These are phyloP conservation scores for Linnemannia exigua DNA, from an alignment of 192 early-diverging fungal species.

Conservation along the genomic window DNA sequence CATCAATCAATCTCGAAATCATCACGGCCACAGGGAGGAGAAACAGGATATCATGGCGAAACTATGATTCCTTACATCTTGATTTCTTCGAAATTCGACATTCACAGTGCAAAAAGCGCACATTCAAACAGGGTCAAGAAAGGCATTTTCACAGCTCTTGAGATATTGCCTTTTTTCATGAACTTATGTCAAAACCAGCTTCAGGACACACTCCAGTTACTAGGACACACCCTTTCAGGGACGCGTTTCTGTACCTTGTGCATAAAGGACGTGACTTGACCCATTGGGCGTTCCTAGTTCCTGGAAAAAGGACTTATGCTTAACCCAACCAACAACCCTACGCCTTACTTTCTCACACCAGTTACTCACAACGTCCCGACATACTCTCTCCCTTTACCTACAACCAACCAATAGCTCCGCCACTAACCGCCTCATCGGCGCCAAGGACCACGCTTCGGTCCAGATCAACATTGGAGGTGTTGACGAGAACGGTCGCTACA, in stretches of 20 bases:
- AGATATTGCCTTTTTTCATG: neutral
- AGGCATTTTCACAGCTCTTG: neutral
- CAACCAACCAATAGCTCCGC: constrained; percentile 77
- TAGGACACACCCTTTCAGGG: neutral
- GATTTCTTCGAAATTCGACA: neutral
- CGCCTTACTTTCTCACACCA: neutral
- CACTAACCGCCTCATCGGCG: constrained; percentile 97
- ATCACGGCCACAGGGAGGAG: neutral
- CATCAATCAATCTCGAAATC: constrained; percentile 21
- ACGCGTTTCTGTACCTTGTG: neutral
- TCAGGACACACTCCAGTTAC: neutral
- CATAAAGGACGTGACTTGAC: neutral
- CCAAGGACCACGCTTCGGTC: constrained; percentile 99
- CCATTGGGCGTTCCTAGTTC: neutral
- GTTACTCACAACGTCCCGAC: neutral
- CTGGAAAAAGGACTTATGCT: neutral
- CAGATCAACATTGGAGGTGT: constrained; percentile 98
- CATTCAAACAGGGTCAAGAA: neutral
- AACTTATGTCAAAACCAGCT: neutral
- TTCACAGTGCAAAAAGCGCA: neutral
- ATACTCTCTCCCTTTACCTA: neutral
- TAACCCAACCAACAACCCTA: neutral
- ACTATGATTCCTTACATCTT: neutral
- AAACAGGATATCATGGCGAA: neutral
- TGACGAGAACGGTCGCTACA: constrained; percentile 84